Evolutionary conservation across 176 grass and related monocot species (phyloP), one percentile per base, ranked within the genome.

Genomic region (Echinochloa phyllopogon): DNA sequence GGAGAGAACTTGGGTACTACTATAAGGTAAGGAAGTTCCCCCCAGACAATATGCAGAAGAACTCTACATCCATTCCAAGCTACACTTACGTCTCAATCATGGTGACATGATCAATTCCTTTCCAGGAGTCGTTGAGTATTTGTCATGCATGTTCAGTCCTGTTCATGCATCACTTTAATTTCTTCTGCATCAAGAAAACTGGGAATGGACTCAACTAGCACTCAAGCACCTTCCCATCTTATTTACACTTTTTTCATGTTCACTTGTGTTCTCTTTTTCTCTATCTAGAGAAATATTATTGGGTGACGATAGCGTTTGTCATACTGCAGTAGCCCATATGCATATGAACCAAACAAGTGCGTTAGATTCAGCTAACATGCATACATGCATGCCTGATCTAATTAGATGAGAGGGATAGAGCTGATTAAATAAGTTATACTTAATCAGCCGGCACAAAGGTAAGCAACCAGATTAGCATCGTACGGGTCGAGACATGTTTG

Each of bases 1-100:
- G 47, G 47, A 73, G 24, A 48, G 14, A 74, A 51, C 47, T 10
- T 49, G 45, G 47, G 15, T n/a, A n/a, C n/a, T n/a, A n/a, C n/a
- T n/a, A n/a, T 33, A 36, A 50, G 24, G 14, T n/a, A 41, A 76
- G 37, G 36, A 58, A 41, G 37, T 42, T 24, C n/a, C n/a, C n/a
- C 52, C 74, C 20, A 15, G 67, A 72, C 24, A 82, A 60, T 37
- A 38, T 72, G 47, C 52, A 61, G 40, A 60, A 83, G 17, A 61
- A 61, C 16, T 23, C 48, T 47, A 59, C 20, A 57, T 56, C 16
- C 25, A 53, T 20, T 52, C 6, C 40, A 59, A 47, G 41, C 36
- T 36, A n/a, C n/a, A n/a, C n/a, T n/a, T n/a, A 59, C 14, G 43
- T 83, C 41, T 49, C 25, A 63, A 24, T 20, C 56, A 40, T 63